Evolutionary conservation across 2,329 filamentous ascomycete species (phyloP), one percentile per base, ranked within the genome.

Genomic region (Lojkania enalia): DNA sequence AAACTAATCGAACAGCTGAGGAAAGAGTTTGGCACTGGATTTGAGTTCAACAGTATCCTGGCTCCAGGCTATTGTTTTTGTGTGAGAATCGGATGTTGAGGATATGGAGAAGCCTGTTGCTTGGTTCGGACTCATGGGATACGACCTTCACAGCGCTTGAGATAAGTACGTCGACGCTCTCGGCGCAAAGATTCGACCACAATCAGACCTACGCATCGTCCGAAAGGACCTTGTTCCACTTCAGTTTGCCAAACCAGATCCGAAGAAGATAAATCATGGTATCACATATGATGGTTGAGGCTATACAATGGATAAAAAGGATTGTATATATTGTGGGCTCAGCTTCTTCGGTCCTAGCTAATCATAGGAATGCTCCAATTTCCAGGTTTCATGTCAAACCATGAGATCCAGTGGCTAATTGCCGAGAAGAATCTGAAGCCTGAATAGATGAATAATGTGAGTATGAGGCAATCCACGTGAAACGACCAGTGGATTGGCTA

Each of bases 231-330:
- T 71, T 0, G 29, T 67, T 0, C 70, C 72, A 0, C 45, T 79
- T 0, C 78, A 72, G 73, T 73, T 66, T 39, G 70, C 66, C 23
- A 62, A 63, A 1, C 40, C 79, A 0, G 48, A 71, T 31, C 66
- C 71, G 0, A 33, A 39, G 2, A 76, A 78, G 48, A 54, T 79
- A 25, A 75, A 75, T 43, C 54, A 80, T 2, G 77, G 77, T 0
- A 42, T 78, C 1, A 74, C 74, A 1, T 70, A 67, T 36, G 80
- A 80, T 40, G 76, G 76, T 0, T 63, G 76, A 4, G 69, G 73
- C 2, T 78, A 73, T 35, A 77, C 72, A 3, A 33, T 58, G 1
- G 16, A 40, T 14, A 39, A 54, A 32, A 42, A 50, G 7, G 36
- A 19, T 5, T 66, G 58, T 30, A 48, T 39, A 9, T 41, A 14